Percentiles rank a stretch among this genome's conserved stretches.
Conservation (phyloP, 805 yeast species). For the Candida khao-thaluensis region DNA sequence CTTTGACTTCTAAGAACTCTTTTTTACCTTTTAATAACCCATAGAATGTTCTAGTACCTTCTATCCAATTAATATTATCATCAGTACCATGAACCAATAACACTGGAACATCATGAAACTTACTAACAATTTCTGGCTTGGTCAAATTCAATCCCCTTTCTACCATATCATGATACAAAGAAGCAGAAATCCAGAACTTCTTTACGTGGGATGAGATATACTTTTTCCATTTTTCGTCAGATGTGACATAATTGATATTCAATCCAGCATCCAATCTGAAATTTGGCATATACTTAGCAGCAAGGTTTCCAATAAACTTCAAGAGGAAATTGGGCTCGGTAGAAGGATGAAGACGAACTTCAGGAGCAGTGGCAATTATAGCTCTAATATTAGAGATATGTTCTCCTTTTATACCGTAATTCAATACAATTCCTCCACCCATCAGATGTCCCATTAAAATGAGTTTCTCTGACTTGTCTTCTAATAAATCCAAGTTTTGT, state of each 20-base stretch:
- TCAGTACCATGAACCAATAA: slow-evolving; percentile 60
- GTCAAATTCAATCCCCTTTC: slow-evolving; percentile 57
- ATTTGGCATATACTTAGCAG: slow-evolving; percentile 43
- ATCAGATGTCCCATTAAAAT: slow-evolving; percentile 69
- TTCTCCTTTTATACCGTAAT: slow-evolving; percentile 59
- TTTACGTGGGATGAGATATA: slow-evolving; percentile 41
- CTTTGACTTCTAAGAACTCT: slow-evolving; percentile 23
- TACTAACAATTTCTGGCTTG: slow-evolving; percentile 32
- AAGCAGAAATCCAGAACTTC: slow-evolving; percentile 50
- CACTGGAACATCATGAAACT: slow-evolving; percentile 42
- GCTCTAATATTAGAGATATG: slow-evolving; percentile 46
- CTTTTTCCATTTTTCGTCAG: slow-evolving; percentile 45
- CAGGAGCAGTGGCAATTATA: slow-evolving; percentile 57
- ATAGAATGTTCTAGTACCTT: slow-evolving; percentile 46
- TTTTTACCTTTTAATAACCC: slow-evolving; percentile 33
- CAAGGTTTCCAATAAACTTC: slow-evolving; percentile 41
- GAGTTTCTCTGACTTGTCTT: slow-evolving; percentile 36
- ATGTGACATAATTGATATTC: slow-evolving; percentile 53
- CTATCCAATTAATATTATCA: slow-evolving; percentile 60
- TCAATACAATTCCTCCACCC: slow-evolving; percentile 76
- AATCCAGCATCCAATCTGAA: slow-evolving; percentile 55
- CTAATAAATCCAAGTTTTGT: slow-evolving; percentile 30
- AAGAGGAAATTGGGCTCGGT: slow-evolving; percentile 53
- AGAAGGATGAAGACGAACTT: slow-evolving; percentile 55
- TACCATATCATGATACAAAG: slow-evolving; percentile 61